phyloP scores from a whole-genome alignment of 140 eudicot species.

The Bidens hawaiensis region DNA sequence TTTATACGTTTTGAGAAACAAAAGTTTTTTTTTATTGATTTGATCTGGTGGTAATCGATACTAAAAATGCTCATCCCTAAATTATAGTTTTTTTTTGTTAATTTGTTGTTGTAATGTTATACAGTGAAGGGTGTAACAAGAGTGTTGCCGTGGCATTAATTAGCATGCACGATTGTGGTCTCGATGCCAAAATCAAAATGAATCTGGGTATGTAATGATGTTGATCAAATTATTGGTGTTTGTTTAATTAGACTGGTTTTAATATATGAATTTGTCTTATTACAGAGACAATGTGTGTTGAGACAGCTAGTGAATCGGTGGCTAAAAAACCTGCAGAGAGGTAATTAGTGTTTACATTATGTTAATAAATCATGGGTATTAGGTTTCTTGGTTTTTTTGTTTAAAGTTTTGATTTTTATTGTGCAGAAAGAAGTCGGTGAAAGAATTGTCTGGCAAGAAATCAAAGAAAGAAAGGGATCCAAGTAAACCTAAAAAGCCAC shows the following conservation, averaged over 20 bases:
- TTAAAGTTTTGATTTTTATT: too few relatives aligned
- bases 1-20: too few relatives aligned
- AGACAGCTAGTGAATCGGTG: conserved; percentile 33
- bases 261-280: neutral
- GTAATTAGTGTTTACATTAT: conserved; percentile 11
- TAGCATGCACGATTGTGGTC: conserved; percentile 62
- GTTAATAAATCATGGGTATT: too few relatives aligned
- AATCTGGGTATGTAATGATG: conserved; percentile 38
- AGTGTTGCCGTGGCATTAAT: conserved; percentile 74
- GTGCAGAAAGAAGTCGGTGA: conserved; percentile 35
- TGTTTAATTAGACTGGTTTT: neutral
- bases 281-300: conserved; percentile 63
- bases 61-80: too few relatives aligned
- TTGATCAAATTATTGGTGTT: neutral
- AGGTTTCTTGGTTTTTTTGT: neutral
- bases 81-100: too few relatives aligned
- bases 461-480: conserved; percentile 52
- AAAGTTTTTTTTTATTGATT: too few relatives aligned
- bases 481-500: conserved; percentile 71
- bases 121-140: conserved; percentile 66
- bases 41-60: too few relatives aligned
- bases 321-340: conserved; percentile 50
- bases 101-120: neutral
- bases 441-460: conserved; percentile 42
- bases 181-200: conserved; percentile 69